A percentile compares a stretch with the other conserved stretches of the same genome.
Conservation (phyloP, 192 early-diverging fungal species). For the Backusella morwellensis region DNA sequence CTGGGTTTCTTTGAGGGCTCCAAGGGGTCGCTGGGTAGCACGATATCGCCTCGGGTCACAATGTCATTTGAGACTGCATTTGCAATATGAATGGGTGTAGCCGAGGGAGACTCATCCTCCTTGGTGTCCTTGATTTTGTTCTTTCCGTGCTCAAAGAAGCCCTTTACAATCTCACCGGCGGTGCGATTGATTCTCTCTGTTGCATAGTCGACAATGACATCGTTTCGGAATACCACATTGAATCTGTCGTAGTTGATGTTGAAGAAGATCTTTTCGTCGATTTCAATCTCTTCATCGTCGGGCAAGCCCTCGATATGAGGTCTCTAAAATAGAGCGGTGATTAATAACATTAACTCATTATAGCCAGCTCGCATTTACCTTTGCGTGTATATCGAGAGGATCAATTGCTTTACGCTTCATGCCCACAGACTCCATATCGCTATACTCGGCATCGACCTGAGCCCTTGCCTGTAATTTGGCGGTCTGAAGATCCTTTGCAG, state of each 20-base stretch:
- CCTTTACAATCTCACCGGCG: constrained; percentile 57
- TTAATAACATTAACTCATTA: too few relatives aligned
- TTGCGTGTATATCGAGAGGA: background rate
- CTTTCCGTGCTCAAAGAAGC: constrained; percentile 59
- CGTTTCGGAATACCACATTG: constrained; percentile 66
- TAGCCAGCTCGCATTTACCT: background rate
- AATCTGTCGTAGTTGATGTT: constrained; percentile 64
- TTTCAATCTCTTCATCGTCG: constrained; percentile 36
- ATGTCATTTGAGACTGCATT: constrained; percentile 40
- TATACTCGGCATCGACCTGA: constrained; percentile 48
- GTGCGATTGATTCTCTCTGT: constrained; percentile 59
- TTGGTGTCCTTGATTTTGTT: constrained; percentile 51
- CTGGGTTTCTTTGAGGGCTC: background rate
- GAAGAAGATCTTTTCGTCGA: constrained; percentile 63
- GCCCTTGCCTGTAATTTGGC: constrained; percentile 48
- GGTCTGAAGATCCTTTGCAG: constrained; percentile 56
- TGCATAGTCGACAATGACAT: constrained; percentile 56
- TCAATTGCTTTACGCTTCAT: constrained; percentile 41
- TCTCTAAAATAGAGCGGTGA: background rate
- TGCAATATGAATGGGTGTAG: constrained; percentile 50
- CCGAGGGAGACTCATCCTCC: constrained; percentile 44
- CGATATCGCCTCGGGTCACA: constrained; percentile 21
- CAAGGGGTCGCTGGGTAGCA: constrained; percentile 18
- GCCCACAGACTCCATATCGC: constrained; percentile 44
- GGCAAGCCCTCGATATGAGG: background rate